phyloP scores from a whole-genome alignment of 495 filamentous ascomycete genomes.

The Penicillium cinerascens region DNA sequence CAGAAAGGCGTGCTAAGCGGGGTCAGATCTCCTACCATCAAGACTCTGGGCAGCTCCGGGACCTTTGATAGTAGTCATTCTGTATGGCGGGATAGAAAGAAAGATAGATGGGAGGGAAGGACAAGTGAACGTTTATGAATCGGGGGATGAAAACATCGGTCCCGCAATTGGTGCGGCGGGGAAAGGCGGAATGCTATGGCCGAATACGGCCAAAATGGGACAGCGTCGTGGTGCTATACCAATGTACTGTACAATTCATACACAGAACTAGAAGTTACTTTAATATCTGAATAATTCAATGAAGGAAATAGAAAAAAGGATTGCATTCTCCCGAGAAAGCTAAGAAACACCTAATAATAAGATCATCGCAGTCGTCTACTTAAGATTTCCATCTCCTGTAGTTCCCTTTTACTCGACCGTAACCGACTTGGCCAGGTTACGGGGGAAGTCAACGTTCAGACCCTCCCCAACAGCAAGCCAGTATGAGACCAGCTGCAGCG shows the following conservation, averaged over 20 bases:
- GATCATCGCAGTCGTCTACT: slow-evolving; percentile 30
- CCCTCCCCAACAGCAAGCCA: slow-evolving; percentile 97
- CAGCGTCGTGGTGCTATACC: background rate
- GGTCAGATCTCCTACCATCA: slow-evolving; percentile 40
- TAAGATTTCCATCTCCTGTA: slow-evolving; percentile 6
- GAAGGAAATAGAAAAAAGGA: background rate
- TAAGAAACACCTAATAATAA: slow-evolving; percentile 23
- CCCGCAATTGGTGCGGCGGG: slow-evolving; percentile 19
- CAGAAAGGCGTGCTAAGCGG: background rate
- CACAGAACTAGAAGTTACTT: background rate
- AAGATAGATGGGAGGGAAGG: background rate
- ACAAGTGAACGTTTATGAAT: background rate
- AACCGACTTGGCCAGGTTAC: slow-evolving; percentile 97
- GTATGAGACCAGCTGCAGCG: slow-evolving; percentile 94
- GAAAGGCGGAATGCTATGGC: slow-evolving; percentile 22
- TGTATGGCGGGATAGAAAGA: background rate
- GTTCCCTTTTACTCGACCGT: slow-evolving; percentile 77
- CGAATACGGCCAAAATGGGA: slow-evolving; percentile 17
- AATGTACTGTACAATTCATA: background rate
- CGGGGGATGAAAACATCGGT: slow-evolving; percentile 21
- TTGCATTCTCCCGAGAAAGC: slow-evolving; percentile 21
- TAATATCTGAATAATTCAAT: background rate
- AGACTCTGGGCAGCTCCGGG: slow-evolving; percentile 51
- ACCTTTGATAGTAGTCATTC: slow-evolving; percentile 53
- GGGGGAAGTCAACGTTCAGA: slow-evolving; percentile 94